Evolutionary conservation across 257 asterid species (phyloP).

Genomic region (Thymus quinquecostatus): DNA sequence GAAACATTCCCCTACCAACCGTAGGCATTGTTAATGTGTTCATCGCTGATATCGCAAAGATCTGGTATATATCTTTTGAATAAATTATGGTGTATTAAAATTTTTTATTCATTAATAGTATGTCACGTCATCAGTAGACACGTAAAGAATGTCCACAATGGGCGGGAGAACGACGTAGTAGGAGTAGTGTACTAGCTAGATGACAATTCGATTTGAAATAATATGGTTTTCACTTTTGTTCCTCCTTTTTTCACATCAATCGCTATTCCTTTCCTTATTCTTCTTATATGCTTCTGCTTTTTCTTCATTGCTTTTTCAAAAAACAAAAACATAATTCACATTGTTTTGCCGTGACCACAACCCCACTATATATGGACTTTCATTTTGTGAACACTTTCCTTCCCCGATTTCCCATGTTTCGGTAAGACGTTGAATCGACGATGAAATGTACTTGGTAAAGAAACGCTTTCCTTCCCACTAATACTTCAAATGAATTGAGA

Average conservation of each 20-base stretch:
- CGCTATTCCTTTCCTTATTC: constrained; percentile 49
- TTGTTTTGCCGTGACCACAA: constrained; percentile 65
- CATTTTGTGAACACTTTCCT: neutral
- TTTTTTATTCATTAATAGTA: no score
- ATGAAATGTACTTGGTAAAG: no score
- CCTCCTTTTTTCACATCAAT: constrained; percentile 47
- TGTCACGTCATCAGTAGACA: no score
- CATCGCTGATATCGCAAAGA: no score
- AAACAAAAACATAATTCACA: constrained; percentile 36
- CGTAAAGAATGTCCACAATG: no score
- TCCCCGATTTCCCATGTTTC: neutral
- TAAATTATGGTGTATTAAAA: no score
- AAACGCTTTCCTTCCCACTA: no score
- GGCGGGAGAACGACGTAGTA: no score
- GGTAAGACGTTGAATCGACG: neutral
- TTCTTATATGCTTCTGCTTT: constrained; percentile 51
- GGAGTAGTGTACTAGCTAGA: neutral
- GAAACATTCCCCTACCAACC: no score
- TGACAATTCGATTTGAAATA: constrained; percentile 30
- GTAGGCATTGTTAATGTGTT: no score
- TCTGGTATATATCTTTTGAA: no score
- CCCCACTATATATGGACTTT: constrained; percentile 47
- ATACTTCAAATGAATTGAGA: no score
- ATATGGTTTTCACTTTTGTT: constrained; percentile 33
- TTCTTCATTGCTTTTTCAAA: constrained; percentile 42